Conservation (phyloP, 495 filamentous ascomycete species). For the Coniosporium apollinis region DNA sequence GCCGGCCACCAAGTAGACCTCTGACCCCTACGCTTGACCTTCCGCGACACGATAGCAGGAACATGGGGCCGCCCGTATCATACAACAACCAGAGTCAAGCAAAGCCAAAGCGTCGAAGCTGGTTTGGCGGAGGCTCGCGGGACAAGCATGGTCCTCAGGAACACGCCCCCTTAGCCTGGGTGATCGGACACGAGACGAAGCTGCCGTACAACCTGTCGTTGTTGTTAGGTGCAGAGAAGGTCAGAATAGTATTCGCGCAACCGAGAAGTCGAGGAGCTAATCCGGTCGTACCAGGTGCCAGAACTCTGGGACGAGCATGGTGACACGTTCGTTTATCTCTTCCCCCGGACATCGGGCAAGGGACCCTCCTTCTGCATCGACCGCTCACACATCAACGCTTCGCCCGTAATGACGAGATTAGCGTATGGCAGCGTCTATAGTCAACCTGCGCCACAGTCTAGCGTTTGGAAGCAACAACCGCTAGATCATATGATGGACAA, state of each 20-base stretch:
- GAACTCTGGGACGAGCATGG: conserved; percentile 82
- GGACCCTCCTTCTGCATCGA: conserved; percentile 66
- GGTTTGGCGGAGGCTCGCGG: conserved; percentile 5
- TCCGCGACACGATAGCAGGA: neutral
- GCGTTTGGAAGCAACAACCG: conserved; percentile 4
- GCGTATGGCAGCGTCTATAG: conserved; percentile 39
- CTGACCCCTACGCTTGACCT: conserved; percentile 5
- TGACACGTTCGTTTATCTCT: conserved; percentile 72
- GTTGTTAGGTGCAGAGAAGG: conserved; percentile 7
- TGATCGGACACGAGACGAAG: conserved; percentile 11
- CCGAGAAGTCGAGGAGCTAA: neutral
- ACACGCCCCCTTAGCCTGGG: conserved; percentile 13
- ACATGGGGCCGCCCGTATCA: neutral
- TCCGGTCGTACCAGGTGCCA: conserved; percentile 36
- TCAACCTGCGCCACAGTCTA: neutral
- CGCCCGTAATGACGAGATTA: conserved; percentile 48
- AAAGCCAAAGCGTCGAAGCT: conserved; percentile 12
- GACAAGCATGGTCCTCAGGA: conserved; percentile 6
- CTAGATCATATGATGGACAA: neutral
- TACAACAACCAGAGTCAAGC: conserved; percentile 6
- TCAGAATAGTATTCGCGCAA: neutral
- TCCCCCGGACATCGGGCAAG: conserved; percentile 44
- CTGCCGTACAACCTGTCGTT: conserved; percentile 7
- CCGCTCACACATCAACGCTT: conserved; percentile 54
- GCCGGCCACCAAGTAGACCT: conserved; percentile 8